Percentiles rank a stretch among this genome's conserved stretches.
Evolutionary conservation across 257 asterid genomes (phyloP).

Genomic region (Gardenia jasminoides): DNA sequence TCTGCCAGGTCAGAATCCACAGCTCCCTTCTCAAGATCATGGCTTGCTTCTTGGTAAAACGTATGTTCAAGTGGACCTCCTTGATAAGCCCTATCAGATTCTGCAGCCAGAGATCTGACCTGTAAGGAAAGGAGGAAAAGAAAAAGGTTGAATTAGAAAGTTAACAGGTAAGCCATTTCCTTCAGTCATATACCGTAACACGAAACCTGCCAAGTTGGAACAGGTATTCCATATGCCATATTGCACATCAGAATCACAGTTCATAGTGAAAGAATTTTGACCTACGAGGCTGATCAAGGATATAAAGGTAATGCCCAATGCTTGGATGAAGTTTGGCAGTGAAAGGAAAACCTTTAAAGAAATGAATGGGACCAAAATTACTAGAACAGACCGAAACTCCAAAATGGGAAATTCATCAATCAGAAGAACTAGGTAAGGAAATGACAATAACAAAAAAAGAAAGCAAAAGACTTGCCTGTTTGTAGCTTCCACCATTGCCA

Average conservation of each 20-base stretch:
- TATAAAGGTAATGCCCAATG: neutral
- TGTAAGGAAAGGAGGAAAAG: constrained; percentile 31
- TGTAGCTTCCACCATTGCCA: constrained; percentile 98
- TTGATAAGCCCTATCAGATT: constrained; percentile 86
- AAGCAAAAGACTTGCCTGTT: constrained; percentile 63
- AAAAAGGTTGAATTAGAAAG: constrained; percentile 1
- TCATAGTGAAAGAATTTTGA: neutral
- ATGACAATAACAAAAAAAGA: neutral
- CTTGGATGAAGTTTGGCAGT: neutral
- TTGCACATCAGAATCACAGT: neutral
- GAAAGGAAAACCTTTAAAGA: neutral
- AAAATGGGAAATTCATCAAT: neutral
- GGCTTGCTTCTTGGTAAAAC: constrained; percentile 51
- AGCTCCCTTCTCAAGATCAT: constrained; percentile 34
- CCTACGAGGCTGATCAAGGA: neutral
- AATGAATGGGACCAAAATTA: neutral
- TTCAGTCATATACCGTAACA: neutral
- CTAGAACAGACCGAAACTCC: neutral
- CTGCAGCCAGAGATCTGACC: constrained; percentile 95
- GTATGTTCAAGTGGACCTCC: constrained; percentile 78
- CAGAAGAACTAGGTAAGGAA: neutral
- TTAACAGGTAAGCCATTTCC: neutral
- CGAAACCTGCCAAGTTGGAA: neutral
- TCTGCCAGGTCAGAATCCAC: constrained; percentile 38
- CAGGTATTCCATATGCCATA: neutral